phyloP scores from a whole-genome alignment of 1,139 yeast species.

The Kodamaea plutei region DNA sequence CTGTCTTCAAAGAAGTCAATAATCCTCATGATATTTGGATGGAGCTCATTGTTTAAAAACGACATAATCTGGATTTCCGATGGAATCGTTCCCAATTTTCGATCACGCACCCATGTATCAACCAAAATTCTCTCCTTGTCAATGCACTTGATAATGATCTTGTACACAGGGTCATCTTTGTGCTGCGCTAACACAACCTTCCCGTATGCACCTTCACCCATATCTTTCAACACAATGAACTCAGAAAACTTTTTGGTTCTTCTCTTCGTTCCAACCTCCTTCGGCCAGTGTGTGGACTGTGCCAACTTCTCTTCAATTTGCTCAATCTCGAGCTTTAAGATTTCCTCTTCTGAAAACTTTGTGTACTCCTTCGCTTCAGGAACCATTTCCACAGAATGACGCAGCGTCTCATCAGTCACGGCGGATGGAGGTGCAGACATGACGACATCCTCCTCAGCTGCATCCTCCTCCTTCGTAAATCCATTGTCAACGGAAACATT shows the following conservation, averaged over 20 bases:
- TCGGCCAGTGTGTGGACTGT: slow-evolving; percentile 49
- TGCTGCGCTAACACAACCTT: slow-evolving; percentile 80
- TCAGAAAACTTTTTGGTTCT: slow-evolving; percentile 68
- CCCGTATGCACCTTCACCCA: slow-evolving; percentile 98
- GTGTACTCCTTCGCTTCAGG: slow-evolving; percentile 9
- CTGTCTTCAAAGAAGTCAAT: slow-evolving; percentile 91
- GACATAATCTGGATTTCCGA: slow-evolving; percentile 93
- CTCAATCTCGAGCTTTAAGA: slow-evolving; percentile 43
- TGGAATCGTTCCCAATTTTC: slow-evolving; percentile 87
- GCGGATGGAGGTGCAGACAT: slow-evolving; percentile 3
- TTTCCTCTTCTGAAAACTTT: slow-evolving; percentile 35
- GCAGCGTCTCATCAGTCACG: slow-evolving; percentile 3
- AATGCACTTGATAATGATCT: slow-evolving; percentile 80
- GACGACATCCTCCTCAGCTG: slow-evolving; percentile 1
- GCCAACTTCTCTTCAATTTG: slow-evolving; percentile 31
- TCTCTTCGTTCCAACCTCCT: slow-evolving; percentile 53
- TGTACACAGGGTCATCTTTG: slow-evolving; percentile 56
- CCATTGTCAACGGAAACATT: slow-evolving; percentile 2
- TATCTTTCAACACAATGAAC: slow-evolving; percentile 63
- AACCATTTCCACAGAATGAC: background rate
- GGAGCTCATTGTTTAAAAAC: slow-evolving; percentile 67
- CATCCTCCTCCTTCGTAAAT: slow-evolving; percentile 4
- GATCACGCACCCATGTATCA: slow-evolving; percentile 95
- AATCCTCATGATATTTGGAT: slow-evolving; percentile 79
- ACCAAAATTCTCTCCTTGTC: slow-evolving; percentile 89